Base-by-base conservation (phyloP, 1,284 basidiomycete genomes). In the Farysia itapuensis region DNA sequence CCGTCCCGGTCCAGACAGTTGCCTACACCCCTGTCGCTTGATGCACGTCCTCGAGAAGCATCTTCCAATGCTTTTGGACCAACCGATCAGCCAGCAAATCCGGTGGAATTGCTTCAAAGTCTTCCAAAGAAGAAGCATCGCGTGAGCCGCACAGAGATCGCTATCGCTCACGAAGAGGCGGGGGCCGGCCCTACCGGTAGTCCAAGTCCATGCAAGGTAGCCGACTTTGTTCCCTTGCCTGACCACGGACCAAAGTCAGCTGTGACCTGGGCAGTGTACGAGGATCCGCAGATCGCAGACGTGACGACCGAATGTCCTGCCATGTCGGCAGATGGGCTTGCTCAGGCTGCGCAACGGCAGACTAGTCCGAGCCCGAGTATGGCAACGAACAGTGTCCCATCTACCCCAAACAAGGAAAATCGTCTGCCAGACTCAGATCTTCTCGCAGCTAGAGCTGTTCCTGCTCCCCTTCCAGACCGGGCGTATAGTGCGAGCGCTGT, bases 141-240 rank as follows among this genome's bases (percentile, higher is more conserved):
- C 18, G 58, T 61, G 25, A 50, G 45, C 13, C 40, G 20, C 24
- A 51, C 35, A 16, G 58, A 61, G 35, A 41, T 61, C 24, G 58
- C 58, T 32, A 56, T 61, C n/a, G 58, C 58, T 5, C 58, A 61
- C 38, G 58, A 61, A 34, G 51, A 54, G 36, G 58, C 58, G 4
- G 58, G 51, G n/a, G 51, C 58, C 15, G 58, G 58, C 4, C 58
- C 58, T 21, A 40, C 47, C 9, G 58, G 43, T 5, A 56, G 47
- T 30, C 58, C 58, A 1, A 56, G 51, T 28, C 58, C 58, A 14
- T 43, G 47, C 33, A 61, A 61, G 32, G 43, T 50, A 43, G 28
- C 39, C 23, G 49, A 53, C 40, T 60, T 53, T 35, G 53, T 60
- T 32, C 37, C 53, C 2, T 11, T 35, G 16, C 14, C 36, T 12